Percentiles rank a stretch among this genome's conserved stretches.
Conservation (phyloP, 2,329 filamentous ascomycete species). For the Rhynchosporium agropyri region DNA sequence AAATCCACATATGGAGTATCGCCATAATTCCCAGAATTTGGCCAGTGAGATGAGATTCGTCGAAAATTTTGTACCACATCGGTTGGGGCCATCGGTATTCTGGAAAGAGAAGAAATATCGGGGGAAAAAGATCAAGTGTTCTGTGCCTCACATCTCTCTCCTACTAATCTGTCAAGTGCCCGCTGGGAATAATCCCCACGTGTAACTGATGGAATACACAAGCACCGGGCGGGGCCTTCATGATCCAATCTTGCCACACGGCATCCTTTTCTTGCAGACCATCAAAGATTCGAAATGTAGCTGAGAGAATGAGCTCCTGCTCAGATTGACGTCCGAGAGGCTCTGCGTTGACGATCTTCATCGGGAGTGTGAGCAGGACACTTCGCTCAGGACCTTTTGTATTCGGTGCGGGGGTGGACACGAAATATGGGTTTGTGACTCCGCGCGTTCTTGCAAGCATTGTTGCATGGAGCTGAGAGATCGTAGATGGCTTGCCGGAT, state of each 20-base stretch:
- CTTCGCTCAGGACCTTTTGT: background rate
- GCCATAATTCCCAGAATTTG: too few relatives aligned
- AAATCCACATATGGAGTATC: too few relatives aligned
- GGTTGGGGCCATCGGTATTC: too few relatives aligned
- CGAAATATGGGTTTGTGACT: background rate
- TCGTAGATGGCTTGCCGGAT: too few relatives aligned
- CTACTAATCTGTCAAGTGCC: background rate
- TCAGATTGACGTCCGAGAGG: background rate
- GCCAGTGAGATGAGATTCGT: too few relatives aligned
- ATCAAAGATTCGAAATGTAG: background rate
- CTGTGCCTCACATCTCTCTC: background rate
- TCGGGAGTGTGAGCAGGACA: background rate
- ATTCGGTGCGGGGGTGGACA: background rate
- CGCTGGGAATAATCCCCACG: background rate
- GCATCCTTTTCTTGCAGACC: background rate
- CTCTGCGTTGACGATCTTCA: background rate
- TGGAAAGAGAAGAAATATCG: too few relatives aligned
- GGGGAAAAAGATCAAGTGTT: background rate
- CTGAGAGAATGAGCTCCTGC: background rate
- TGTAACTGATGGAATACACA: background rate
- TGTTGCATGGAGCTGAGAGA: background rate
- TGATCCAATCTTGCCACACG: background rate
- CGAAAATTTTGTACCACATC: too few relatives aligned
- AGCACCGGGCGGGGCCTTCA: background rate
- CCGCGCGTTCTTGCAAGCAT: background rate